Percentiles rank a stretch among this genome's conserved stretches.
Conservation (phyloP, 1,284 basidiomycete species). For the Ceratobasidium sp. region DNA sequence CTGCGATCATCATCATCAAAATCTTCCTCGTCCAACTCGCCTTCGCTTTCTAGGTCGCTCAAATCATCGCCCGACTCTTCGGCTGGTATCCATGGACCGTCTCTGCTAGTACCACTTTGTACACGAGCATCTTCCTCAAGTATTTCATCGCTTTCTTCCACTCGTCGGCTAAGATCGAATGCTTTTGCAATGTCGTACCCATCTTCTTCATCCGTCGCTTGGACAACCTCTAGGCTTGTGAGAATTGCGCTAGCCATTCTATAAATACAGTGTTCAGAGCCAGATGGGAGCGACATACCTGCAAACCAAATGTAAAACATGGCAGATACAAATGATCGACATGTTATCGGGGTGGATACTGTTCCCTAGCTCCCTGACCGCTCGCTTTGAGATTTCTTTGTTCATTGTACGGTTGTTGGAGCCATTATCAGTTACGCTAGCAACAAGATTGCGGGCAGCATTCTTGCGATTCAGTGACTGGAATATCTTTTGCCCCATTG, state of each 20-base stretch:
- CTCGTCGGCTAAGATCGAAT: slow-evolving; percentile 1
- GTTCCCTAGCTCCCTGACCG: not conserved
- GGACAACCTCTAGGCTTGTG: not conserved
- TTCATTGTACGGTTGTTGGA: slow-evolving; percentile 28
- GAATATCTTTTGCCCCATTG: slow-evolving; percentile 12
- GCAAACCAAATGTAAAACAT: slow-evolving; percentile 14
- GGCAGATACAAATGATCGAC: slow-evolving; percentile 16
- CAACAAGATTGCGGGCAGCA: slow-evolving; percentile 19
- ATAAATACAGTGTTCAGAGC: too few species aligned
- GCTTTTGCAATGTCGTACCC: slow-evolving; percentile 1
- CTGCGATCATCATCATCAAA: not conserved
- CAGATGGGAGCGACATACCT: not conserved
- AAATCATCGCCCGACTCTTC: slow-evolving; percentile 8
- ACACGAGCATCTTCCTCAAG: slow-evolving; percentile 18
- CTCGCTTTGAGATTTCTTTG: not conserved
- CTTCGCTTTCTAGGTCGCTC: not conserved
- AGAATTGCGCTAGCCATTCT: slow-evolving; percentile 27
- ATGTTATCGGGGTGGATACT: not conserved
- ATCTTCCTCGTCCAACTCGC: not conserved
- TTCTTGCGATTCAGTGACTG: not conserved
- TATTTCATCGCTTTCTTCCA: slow-evolving; percentile 11
- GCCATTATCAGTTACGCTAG: slow-evolving; percentile 16
- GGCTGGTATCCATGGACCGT: not conserved
- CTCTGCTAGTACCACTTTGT: not conserved
- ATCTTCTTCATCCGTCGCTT: not conserved